These are phyloP conservation scores for Amanita polypyramis DNA, from an alignment of 768 basidiomycete genomes.

Conservation along the genomic window DNA sequence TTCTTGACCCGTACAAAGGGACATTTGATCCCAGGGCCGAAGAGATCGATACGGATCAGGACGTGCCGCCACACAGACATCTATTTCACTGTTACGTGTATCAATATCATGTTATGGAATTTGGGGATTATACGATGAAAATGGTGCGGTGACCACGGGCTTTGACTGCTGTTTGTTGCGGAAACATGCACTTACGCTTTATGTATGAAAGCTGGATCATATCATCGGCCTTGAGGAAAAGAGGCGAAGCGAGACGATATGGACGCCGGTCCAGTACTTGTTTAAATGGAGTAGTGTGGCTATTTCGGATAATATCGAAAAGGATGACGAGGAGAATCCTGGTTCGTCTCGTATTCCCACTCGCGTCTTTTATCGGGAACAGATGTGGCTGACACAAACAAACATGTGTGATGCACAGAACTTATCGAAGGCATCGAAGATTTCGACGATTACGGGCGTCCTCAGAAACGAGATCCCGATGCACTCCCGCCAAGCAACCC, in stretches of 20 bases:
- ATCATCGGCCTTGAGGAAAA: conserved; percentile 45
- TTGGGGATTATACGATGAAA: conserved; percentile 25
- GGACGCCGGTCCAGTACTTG: conserved; percentile 42
- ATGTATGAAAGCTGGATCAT: conserved; percentile 42
- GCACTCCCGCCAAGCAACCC: conserved; percentile 57
- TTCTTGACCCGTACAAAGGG: conserved; percentile 53
- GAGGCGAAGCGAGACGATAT: conserved; percentile 21
- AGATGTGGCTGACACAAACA: too few relatives aligned
- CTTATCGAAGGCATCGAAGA: conserved; percentile 46
- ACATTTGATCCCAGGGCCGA: conserved; percentile 28
- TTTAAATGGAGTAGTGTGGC: conserved; percentile 33
- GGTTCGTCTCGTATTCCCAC: too few relatives aligned
- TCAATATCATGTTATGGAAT: conserved; percentile 43
- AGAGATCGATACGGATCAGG: conserved; percentile 17
- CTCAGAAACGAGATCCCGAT: too few relatives aligned
- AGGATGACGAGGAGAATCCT: too few relatives aligned
- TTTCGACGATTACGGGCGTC: too few relatives aligned
- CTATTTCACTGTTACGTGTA: conserved; percentile 70
- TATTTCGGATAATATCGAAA: conserved; percentile 29
- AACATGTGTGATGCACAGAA: too few relatives aligned
- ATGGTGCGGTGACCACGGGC: conserved; percentile 23
- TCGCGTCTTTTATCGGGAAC: background rate
- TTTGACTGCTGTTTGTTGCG: background rate
- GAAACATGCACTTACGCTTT: background rate
- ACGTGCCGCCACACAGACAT: conserved; percentile 52